These are phyloP conservation scores for Mortierella claussenii DNA, from an alignment of 192 early-diverging fungal genomes.

Conservation along the genomic window DNA sequence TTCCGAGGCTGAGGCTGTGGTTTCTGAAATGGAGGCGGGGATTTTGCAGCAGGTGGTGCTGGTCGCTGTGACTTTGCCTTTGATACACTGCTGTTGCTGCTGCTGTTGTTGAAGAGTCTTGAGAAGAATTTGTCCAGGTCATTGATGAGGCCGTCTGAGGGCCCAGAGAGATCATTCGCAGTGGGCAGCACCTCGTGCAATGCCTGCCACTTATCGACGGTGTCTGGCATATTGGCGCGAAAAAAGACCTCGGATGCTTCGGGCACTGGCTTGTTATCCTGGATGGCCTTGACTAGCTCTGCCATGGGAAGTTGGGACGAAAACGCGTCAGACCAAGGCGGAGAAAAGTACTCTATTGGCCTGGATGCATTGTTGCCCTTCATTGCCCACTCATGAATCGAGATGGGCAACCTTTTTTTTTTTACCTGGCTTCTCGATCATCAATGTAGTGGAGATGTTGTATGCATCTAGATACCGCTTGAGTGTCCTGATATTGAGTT, in stretches of 20 bases:
- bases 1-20: no score
- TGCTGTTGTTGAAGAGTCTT: conserved; percentile 9
- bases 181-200: conserved; percentile 18
- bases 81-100: neutral
- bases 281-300: conserved; percentile 39
- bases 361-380: no score
- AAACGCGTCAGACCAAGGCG: no score
- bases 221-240: conserved; percentile 25
- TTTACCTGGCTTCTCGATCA: conserved; percentile 35
- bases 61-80: no score
- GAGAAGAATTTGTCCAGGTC: conserved; percentile 49
- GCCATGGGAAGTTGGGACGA: no score
- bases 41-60: no score
- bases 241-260: conserved; percentile 28
- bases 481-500: conserved; percentile 33
- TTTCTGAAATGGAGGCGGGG: no score
- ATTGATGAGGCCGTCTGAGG: neutral
- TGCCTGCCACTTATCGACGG: conserved; percentile 9
- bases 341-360: no score
- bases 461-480: conserved; percentile 33
- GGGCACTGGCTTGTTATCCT: conserved; percentile 19
- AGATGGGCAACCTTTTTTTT: neutral
- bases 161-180: neutral
- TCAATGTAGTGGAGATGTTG: conserved; percentile 20
- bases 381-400: no score